Conservation (phyloP, 176 grass and related monocot genomes). For the Avena insularis region DNA sequence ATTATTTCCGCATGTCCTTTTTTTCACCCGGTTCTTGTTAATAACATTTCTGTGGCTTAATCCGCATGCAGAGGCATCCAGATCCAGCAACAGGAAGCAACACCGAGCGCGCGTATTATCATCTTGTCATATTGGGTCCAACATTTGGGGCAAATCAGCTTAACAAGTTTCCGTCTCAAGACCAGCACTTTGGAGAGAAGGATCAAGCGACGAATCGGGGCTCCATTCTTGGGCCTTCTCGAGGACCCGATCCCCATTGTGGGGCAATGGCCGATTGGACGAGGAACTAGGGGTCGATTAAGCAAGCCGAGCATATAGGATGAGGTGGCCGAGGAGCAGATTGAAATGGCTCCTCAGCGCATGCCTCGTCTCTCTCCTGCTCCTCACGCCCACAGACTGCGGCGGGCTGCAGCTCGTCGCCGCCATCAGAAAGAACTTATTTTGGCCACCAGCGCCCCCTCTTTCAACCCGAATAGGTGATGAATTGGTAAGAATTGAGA, state of each 20-base stretch:
- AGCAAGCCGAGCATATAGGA: conserved; percentile 24
- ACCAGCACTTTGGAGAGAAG: neutral
- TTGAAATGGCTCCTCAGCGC: conserved; percentile 48
- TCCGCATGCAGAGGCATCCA: neutral
- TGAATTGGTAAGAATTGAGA: conserved; percentile 38
- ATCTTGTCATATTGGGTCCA: neutral
- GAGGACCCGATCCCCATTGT: conserved; percentile 7
- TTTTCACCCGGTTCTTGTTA: neutral
- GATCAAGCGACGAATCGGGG: neutral
- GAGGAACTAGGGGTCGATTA: neutral
- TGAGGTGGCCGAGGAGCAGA: conserved; percentile 46
- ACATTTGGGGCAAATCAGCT: neutral
- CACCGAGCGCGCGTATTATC: neutral
- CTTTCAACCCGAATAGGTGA: conserved; percentile 9
- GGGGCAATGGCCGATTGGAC: conserved; percentile 28
- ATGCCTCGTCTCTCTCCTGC: conserved; percentile 46
- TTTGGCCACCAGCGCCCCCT: conserved; percentile 35
- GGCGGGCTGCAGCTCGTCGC: conserved; percentile 47
- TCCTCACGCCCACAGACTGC: conserved; percentile 24
- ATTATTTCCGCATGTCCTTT: too few species aligned
- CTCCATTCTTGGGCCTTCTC: neutral
- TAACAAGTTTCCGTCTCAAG: neutral
- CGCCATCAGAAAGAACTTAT: conserved; percentile 41
- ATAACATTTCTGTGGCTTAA: neutral
- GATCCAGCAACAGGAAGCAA: neutral